Base-by-base conservation (phyloP, 2,329 filamentous ascomycete species). In the Escovopsis sp. region DNA sequence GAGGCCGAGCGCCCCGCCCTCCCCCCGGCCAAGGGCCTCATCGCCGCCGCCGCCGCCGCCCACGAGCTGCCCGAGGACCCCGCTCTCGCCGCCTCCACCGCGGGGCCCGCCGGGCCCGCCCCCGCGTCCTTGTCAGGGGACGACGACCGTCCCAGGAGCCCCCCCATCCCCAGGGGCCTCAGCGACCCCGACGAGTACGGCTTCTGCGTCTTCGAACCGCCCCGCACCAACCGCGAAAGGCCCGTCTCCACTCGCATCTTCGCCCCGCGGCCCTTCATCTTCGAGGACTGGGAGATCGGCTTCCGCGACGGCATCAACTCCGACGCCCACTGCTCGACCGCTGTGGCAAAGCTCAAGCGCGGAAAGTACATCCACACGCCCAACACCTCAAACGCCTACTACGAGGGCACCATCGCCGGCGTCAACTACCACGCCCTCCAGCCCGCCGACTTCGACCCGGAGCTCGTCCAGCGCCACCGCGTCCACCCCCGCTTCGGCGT, bases 291-390 rank as follows among this genome's bases (percentile, higher is more conserved):
- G 43, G 72, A 77, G 51, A 77, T 78, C 45, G 74, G 74, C 12
- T 77, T 74, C 53, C 66, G 70, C 16, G 74, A 77, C 50, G 73
- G 71, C 4, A 66, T 66, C 45, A 77, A 77, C 45, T 70, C 73
- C 48, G 65, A 67, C 27, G 64, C 63, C 45, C 69, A 71, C 43
- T 69, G 69, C 16, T 70, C 71, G 20, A 3, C 20, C 20, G 20
- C 37, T 74, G 67, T 30, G 65, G 64, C 48, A 64, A 65, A 20
- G 20, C n/a, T n/a, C 12, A 68, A 69, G 45, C 64, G 72, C 39
- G 71, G 71, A 50, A 70, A 66, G 52, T 76, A 68, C 49, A 60
- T 74, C 37, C 63, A 69, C 47, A 67, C 63, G 25, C 71, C 73
- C 32, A 72, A 74, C 51, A 68, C 67, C 36, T 68, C 66, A 43